Evolutionary conservation across 805 yeast species (phyloP).

Genomic region (Starmera dryadoides): DNA sequence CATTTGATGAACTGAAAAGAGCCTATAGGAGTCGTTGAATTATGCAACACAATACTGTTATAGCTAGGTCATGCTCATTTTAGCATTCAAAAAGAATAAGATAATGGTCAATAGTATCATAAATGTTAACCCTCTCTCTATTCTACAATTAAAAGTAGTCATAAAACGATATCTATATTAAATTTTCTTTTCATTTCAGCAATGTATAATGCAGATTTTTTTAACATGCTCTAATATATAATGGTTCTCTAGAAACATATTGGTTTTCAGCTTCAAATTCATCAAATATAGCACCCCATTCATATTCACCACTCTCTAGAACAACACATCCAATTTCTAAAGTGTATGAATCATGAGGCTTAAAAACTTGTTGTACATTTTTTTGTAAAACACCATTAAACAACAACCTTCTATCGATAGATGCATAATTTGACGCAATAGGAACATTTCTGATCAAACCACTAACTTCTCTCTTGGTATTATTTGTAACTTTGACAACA

Average conservation of each 20-base stretch:
- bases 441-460: constrained; percentile 63
- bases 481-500: constrained; percentile 42
- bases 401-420: constrained; percentile 52
- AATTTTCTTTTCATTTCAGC: too few species aligned
- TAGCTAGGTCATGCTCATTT: too few species aligned
- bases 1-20: too few species aligned
- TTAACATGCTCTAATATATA: constrained; percentile 21
- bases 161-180: too few species aligned
- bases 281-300: constrained; percentile 66
- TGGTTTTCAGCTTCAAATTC: constrained; percentile 30
- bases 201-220: too few species aligned
- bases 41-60: too few species aligned
- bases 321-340: constrained; percentile 53
- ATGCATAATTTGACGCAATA: constrained; percentile 23
- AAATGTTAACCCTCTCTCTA: too few species aligned
- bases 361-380: constrained; percentile 34
- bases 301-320: constrained; percentile 73
- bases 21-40: too few species aligned
- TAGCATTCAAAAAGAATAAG: too few species aligned
- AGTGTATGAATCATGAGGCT: constrained; percentile 33
- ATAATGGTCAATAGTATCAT: too few species aligned
- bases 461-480: constrained; percentile 29
- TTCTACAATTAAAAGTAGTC: too few species aligned
- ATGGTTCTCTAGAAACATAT: constrained; percentile 30
- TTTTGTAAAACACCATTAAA: constrained; percentile 69